These are phyloP conservation scores for Alternaria brassicicola DNA, from an alignment of 2,329 filamentous ascomycete genomes.

Conservation along the genomic window DNA sequence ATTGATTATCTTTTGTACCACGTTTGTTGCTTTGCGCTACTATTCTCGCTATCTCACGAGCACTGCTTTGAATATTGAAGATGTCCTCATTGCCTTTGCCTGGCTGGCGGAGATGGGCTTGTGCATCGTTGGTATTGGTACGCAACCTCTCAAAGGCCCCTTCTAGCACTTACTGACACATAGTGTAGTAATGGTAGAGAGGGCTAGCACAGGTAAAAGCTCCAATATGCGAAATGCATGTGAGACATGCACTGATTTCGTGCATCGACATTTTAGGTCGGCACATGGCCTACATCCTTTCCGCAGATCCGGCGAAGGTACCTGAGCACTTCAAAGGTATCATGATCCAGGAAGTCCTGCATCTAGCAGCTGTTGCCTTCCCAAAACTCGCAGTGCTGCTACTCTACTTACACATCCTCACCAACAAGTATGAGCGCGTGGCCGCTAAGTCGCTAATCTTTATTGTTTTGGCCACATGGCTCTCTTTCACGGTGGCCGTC, in stretches of 20 bases:
- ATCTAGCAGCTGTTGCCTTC: conserved; percentile 36
- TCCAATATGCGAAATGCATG: background rate
- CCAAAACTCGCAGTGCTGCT: conserved; percentile 35
- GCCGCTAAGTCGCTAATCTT: conserved; percentile 26
- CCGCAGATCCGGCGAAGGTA: conserved; percentile 22
- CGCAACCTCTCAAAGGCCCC: background rate
- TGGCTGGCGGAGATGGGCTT: conserved; percentile 29
- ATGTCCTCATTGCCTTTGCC: conserved; percentile 31
- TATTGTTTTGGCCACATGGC: conserved; percentile 28
- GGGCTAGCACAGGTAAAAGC: conserved; percentile 20
- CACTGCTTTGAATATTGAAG: conserved; percentile 25
- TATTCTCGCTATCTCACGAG: conserved; percentile 28
- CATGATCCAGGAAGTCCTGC: conserved; percentile 31
- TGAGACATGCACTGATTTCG: background rate
- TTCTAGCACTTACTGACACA: background rate
- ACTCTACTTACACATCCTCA: conserved; percentile 35
- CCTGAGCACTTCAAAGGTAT: conserved; percentile 31
- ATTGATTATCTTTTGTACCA: conserved; percentile 26
- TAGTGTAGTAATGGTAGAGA: conserved; percentile 31
- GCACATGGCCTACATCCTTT: conserved; percentile 23
- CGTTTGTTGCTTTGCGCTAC: conserved; percentile 29
- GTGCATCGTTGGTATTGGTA: conserved; percentile 30
- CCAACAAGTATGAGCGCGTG: conserved; percentile 29
- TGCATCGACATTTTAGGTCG: conserved; percentile 14
- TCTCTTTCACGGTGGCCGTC: conserved; percentile 28